These are phyloP conservation scores for Ichthyophthirius multifiliis DNA, from an alignment of 169 alveolate genomes.

Conservation along the genomic window DNA sequence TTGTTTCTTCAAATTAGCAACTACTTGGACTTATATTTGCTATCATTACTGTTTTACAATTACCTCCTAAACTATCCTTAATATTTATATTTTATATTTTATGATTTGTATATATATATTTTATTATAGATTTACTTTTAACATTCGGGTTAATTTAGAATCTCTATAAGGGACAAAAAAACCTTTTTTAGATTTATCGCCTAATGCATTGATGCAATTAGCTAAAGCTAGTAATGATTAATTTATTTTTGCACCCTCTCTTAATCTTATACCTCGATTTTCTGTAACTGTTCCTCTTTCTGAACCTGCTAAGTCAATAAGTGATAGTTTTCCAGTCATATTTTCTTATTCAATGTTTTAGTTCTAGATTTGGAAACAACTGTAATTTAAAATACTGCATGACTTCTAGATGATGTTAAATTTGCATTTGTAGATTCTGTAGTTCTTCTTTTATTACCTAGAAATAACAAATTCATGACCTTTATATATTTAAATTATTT, in stretches of 20 bases:
- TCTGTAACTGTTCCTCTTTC: slow-evolving; percentile 95
- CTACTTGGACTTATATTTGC: slow-evolving; percentile 92
- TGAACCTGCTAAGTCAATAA: slow-evolving; percentile 97
- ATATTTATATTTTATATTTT: no score
- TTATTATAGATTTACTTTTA: slow-evolving; percentile 55
- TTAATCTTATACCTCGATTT: slow-evolving; percentile 89
- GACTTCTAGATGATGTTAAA: slow-evolving; percentile 93
- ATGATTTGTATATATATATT: no score
- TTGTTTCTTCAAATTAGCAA: slow-evolving; percentile 83
- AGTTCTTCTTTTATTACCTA: slow-evolving; percentile 93
- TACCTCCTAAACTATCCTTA: slow-evolving; percentile 89
- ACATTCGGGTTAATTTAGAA: slow-evolving; percentile 94
- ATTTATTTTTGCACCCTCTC: slow-evolving; percentile 96
- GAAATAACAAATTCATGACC: slow-evolving; percentile 86
- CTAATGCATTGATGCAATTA: slow-evolving; percentile 95
- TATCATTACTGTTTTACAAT: slow-evolving; percentile 93
- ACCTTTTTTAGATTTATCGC: slow-evolving; percentile 82
- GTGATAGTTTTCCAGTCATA: slow-evolving; percentile 82
- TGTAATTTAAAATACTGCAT: slow-evolving; percentile 91
- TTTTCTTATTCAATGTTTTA: slow-evolving; percentile 67
- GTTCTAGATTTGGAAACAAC: slow-evolving; percentile 61
- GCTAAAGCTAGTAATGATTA: slow-evolving; percentile 95
- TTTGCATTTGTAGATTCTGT: slow-evolving; percentile 95
- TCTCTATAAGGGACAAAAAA: slow-evolving; percentile 95
- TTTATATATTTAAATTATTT: slow-evolving; percentile 40